Percentiles rank a stretch among this genome's conserved stretches.
phyloP scores from a whole-genome alignment of 2,329 filamentous ascomycete species.

The Zymoseptoria pseudotritici region DNA sequence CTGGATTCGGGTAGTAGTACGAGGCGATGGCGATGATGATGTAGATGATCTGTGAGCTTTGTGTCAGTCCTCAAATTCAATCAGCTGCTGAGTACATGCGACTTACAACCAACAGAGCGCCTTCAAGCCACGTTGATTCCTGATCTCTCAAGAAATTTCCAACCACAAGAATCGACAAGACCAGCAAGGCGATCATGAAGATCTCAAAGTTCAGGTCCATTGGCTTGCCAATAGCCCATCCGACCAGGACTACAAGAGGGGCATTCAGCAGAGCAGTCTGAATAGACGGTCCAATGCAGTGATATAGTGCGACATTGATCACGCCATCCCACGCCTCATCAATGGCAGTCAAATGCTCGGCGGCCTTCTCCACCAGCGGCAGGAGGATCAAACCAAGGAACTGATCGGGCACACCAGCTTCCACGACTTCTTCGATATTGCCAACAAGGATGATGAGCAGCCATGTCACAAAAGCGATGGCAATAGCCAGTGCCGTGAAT shows the following conservation, averaged over 20 bases:
- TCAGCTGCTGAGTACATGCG: not conserved
- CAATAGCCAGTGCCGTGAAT: conserved; percentile 54
- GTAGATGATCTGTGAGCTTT: conserved; percentile 44
- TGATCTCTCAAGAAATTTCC: conserved; percentile 76
- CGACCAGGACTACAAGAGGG: conserved; percentile 73
- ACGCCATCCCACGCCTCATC: conserved; percentile 77
- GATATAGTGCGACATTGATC: conserved; percentile 70
- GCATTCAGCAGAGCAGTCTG: conserved; percentile 86
- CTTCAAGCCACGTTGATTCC: conserved; percentile 81
- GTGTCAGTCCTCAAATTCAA: not conserved
- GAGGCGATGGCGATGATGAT: conserved; percentile 55
- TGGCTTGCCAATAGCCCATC: conserved; percentile 59
- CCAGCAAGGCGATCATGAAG: conserved; percentile 76
- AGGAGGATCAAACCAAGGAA: conserved; percentile 68
- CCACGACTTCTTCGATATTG: conserved; percentile 55
- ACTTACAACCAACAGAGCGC: not conserved
- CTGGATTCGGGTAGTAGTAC: conserved; percentile 54
- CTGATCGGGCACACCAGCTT: conserved; percentile 45
- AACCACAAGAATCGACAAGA: conserved; percentile 63
- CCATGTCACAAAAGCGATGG: conserved; percentile 62
- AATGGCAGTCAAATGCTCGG: conserved; percentile 74
- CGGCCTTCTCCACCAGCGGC: conserved; percentile 74
- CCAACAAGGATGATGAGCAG: conserved; percentile 70
- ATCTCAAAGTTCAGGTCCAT: conserved; percentile 81
- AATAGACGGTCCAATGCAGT: conserved; percentile 77